Base-by-base conservation (phyloP, 441 rosid genomes). In the Populus tomentosa region DNA sequence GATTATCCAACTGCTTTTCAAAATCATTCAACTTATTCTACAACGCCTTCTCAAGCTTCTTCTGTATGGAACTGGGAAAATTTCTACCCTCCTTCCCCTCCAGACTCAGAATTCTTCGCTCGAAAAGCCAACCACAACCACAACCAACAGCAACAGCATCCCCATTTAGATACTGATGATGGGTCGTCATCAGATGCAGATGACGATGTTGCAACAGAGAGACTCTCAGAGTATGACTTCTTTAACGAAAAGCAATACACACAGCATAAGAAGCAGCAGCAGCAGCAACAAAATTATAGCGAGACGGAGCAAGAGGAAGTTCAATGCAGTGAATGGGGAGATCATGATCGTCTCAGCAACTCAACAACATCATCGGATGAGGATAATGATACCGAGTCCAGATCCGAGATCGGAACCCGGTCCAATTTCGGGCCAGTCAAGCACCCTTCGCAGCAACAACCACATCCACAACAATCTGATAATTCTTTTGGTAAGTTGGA, bases 61-160 rank as follows among this genome's bases (percentile, higher is more conserved):
- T 95, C 97, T 7, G 89, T 90, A 1, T 95, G 99, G 99, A 92
- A 93, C 78, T 95, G 99, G 99, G 99, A 95, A 75, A 90, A 93
- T 74, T 91, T 93, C 78, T 86, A 83, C 74, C 99, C 99, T 82
- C 99, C 99, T 4, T 95, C 99, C 0, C 99, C 99, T 30, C 99
- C 98, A 0, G 95, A 86, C 80, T 95, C 99, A 32, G 98, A 93
- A 18, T 93, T 79, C 86, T 93, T 91, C 82, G 76, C 88, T 18
- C 82, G 71, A 26, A 90, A 86, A 75, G 78, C 85, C 38, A 61
- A 9, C 26, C 91, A 81, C 26, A 83, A 80, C 36, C 84, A 80
- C 59, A 80, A 78, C 16, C 86, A 73, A 0, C 67, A 69, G 32
- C 69, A 53, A 14, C 84, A 75, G 10, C 86, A 72, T 6, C 86